Base-by-base conservation (phyloP, 2,329 filamentous ascomycete genomes). In the Colletotrichum sp. region DNA sequence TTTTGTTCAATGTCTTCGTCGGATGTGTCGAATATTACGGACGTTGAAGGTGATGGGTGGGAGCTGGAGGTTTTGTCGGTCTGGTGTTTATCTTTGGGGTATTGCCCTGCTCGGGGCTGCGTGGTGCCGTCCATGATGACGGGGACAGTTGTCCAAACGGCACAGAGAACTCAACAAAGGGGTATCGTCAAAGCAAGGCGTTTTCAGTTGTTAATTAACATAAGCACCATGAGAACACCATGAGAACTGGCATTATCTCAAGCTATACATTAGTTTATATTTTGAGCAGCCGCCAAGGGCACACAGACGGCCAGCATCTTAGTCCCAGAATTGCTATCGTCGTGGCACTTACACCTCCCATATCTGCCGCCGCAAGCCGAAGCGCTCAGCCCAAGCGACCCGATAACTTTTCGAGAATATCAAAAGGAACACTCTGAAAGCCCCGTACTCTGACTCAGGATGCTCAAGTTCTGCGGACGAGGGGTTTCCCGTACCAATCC, bases 291-390 rank as follows among this genome's bases (percentile, higher is more conserved):
- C 12, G 16, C 27, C 5, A 12, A 22, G 22, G 1, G 52, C 25
- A 25, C 12, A 56, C 8, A 15, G 18, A 0, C 15, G 8, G 18
- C 25, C 6, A 61, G 8, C 3, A 61, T 34, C 28, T 2, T 15
- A 30, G 5, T 12, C 9, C 56, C 28, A 6, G 56, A 18, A 2
- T 61, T 34, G 28, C 58, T n/a, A 61, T 32, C 28, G 2, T 61
- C 58, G 58, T 61, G 28, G 28, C 27, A 61, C 27, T 32, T 32
- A 34, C 27, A 61, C 2, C n/a, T 30, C 58, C 28, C 55, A 58
- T 25, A 6, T 39, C 43, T 34, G 65, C 65, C 65, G 65, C 25
- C 30, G n/a, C 30, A 67, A 67, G 30, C 65, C 65, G 65, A 58
- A 67, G n/a, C 43, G 2, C 30, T 22, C 30, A 39, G 8, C 16